These are phyloP conservation scores for Ambispora gerdemannii DNA, from an alignment of 192 early-diverging fungal genomes.

Conservation along the genomic window DNA sequence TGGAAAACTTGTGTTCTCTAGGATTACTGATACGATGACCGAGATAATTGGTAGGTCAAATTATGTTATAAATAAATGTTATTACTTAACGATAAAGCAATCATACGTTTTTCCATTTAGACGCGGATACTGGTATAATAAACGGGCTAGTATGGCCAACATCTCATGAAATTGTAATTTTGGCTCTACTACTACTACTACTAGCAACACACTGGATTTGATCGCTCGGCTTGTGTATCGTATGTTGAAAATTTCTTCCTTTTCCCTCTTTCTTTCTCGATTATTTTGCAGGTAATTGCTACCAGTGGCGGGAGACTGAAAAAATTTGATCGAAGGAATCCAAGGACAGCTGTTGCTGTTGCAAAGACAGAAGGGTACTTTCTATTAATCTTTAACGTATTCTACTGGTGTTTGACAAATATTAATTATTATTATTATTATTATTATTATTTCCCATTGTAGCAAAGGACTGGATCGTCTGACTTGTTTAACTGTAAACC, in stretches of 20 bases:
- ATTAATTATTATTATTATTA: background rate
- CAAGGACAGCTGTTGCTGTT: background rate
- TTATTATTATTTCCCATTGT: background rate
- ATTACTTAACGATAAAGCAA: background rate
- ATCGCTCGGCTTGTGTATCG: background rate
- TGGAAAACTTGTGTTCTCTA: conserved; percentile 26
- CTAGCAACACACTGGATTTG: background rate
- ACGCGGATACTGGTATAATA: conserved; percentile 15
- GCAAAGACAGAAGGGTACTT: conserved; percentile 19
- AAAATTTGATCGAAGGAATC: conserved; percentile 27
- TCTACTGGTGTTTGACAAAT: background rate
- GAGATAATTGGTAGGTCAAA: conserved; percentile 14
- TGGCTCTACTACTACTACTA: too few relatives aligned
- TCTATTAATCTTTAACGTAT: too few relatives aligned
- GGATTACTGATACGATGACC: background rate
- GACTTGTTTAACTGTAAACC: conserved; percentile 26
- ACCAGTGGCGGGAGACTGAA: conserved; percentile 27
- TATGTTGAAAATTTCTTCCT: background rate
- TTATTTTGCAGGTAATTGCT: conserved; percentile 19
- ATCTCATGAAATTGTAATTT: conserved; percentile 31
- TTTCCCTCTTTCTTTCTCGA: background rate
- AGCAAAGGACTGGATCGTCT: background rate
- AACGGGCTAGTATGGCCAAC: conserved; percentile 27
- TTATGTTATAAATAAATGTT: background rate
- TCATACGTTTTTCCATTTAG: background rate